phyloP scores from a whole-genome alignment of 2,329 filamentous ascomycete genomes.

The Aspergillus thermomutatus region DNA sequence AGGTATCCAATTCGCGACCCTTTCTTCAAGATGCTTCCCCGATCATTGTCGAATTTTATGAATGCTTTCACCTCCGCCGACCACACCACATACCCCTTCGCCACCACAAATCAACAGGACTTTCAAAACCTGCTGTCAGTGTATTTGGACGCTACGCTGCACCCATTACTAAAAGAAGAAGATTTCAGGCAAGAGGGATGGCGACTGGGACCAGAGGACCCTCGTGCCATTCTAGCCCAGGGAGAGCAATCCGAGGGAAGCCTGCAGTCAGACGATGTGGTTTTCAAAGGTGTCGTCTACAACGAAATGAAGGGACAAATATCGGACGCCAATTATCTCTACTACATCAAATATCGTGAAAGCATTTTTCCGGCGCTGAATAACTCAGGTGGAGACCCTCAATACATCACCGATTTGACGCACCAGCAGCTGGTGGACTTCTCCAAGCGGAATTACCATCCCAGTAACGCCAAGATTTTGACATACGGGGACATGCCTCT shows the following conservation, averaged over 20 bases:
- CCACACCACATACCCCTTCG: slow-evolving; percentile 96
- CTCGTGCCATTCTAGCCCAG: slow-evolving; percentile 52
- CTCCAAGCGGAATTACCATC: slow-evolving; percentile 91
- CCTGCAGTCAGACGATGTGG: slow-evolving; percentile 59
- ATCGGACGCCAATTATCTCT: slow-evolving; percentile 94
- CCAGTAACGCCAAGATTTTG: slow-evolving; percentile 92
- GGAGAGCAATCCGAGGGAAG: slow-evolving; percentile 51
- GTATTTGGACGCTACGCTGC: slow-evolving; percentile 90
- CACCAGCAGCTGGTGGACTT: slow-evolving; percentile 86
- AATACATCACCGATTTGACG: slow-evolving; percentile 93
- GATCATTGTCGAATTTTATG: slow-evolving; percentile 99
- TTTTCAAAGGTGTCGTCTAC: slow-evolving; percentile 98
- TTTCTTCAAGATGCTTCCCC: slow-evolving; percentile 99
- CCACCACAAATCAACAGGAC: slow-evolving; percentile 91
- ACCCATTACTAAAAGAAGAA: slow-evolving; percentile 81
- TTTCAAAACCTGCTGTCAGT: slow-evolving; percentile 96
- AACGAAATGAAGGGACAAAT: slow-evolving; percentile 99
- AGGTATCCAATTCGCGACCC: slow-evolving; percentile 97
- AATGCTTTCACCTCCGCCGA: slow-evolving; percentile 96
- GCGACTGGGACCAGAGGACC: slow-evolving; percentile 92
- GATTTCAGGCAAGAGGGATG: slow-evolving; percentile 97
- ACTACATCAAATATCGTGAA: slow-evolving; percentile 92
- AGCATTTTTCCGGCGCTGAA: slow-evolving; percentile 91
- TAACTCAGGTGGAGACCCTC: slow-evolving; percentile 94
- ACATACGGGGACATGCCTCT: slow-evolving; percentile 94